A percentile compares a stretch with the other conserved stretches of the same genome.
phyloP scores from a whole-genome alignment of 139 green algal genomes.

The Chlamydomonas schloesseri region DNA sequence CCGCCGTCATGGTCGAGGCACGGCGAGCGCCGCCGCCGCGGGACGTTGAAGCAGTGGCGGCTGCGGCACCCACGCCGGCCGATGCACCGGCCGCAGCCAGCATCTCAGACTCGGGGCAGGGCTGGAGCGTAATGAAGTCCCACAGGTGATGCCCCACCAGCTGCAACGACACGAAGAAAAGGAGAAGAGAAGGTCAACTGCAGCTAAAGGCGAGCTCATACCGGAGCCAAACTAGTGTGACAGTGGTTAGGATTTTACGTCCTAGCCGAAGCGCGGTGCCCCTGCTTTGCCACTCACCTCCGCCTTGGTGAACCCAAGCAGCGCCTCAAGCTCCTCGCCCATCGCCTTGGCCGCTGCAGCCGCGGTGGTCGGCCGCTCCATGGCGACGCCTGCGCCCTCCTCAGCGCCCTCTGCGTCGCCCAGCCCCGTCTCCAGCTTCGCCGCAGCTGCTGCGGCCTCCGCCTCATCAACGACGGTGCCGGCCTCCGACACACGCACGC shows the following conservation, averaged over 20 bases:
- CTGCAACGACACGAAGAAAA: no score
- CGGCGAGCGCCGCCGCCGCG: no score
- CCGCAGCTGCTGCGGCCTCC: no score
- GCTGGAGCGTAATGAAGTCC: neutral
- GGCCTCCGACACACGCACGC: neutral
- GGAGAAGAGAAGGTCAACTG: no score
- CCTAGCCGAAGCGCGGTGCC: no score
- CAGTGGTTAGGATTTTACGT: no score
- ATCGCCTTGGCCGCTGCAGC: neutral
- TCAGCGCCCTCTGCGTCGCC: neutral
- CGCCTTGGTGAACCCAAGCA: neutral
- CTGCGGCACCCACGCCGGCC: no score
- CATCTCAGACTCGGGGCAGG: neutral
- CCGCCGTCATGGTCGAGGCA: neutral
- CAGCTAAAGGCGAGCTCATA: no score
- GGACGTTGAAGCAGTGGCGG: neutral
- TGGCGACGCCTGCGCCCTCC: neutral
- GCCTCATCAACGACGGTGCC: neutral
- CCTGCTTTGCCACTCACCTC: neutral
- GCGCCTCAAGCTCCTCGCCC: neutral
- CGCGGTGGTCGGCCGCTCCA: no score
- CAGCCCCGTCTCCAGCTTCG: neutral
- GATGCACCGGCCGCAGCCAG: no score
- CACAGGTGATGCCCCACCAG: neutral
- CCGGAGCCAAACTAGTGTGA: no score